Evolutionary conservation across 179 eudicot genomes (phyloP).

Genomic region (Beta lomatogona): DNA sequence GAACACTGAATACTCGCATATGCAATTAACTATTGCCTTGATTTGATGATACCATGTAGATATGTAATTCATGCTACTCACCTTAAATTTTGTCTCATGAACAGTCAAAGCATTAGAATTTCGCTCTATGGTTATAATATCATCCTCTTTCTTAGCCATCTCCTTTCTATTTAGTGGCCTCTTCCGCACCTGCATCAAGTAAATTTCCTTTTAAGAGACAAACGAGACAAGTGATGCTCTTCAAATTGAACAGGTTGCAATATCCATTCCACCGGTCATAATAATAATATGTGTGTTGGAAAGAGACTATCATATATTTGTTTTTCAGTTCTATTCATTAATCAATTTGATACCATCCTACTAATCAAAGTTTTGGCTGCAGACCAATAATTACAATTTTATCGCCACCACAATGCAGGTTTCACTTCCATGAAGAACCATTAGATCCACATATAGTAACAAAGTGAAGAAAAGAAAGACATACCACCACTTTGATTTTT

Average conservation of each 20-base stretch:
- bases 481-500: conserved; percentile 99
- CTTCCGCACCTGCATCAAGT: conserved; percentile 81
- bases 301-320: not conserved
- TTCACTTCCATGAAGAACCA: not conserved
- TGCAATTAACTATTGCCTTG: not conserved
- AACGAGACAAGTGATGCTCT: conserved; percentile 5
- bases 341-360: not conserved
- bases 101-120: conserved; percentile 71
- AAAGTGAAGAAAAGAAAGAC: conserved; percentile 20
- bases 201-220: conserved; percentile 3
- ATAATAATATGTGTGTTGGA: not conserved
- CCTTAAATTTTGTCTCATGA: conserved; percentile 97
- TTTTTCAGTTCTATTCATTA: not conserved
- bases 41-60: not conserved
- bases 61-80: conserved; percentile 23
- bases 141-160: conserved; percentile 84
- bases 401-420: not conserved
- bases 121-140: conserved; percentile 70
- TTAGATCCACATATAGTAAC: not conserved
- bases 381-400: not conserved
- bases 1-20: too few species aligned
- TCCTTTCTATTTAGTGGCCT: conserved; percentile 96
- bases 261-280: not conserved
- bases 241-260: conserved; percentile 6
- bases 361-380: not conserved